phyloP scores from a whole-genome alignment of 73 alveolate species.

The Tetrahymena borealis region DNA sequence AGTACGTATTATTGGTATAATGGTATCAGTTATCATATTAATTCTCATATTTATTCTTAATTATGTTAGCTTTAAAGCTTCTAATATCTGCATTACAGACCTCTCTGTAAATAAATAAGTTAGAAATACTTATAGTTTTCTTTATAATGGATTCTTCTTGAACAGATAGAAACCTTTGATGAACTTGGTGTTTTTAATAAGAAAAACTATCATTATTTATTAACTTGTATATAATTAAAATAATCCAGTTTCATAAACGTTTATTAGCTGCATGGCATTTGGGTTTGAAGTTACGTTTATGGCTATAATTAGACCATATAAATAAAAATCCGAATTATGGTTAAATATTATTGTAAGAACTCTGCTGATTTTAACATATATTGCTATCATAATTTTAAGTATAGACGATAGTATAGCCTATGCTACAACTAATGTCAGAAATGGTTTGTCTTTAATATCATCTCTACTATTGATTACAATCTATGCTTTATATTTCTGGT shows the following conservation, averaged over 20 bases:
- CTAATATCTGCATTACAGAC: not conserved
- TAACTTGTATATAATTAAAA: not conserved
- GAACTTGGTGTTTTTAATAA: not conserved
- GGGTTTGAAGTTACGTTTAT: not conserved
- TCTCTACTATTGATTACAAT: too few species aligned
- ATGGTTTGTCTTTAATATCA: too few species aligned
- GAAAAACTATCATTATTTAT: not conserved
- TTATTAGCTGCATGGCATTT: not conserved
- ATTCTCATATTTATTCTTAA: not conserved
- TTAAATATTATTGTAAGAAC: not conserved
- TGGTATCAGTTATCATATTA: not conserved
- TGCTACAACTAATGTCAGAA: too few species aligned
- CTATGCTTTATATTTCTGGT: too few species aligned
- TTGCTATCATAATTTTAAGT: not conserved
- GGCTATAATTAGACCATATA: not conserved
- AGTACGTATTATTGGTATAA: not conserved
- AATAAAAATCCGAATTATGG: not conserved
- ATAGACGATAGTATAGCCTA: too few species aligned
- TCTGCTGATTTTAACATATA: not conserved
- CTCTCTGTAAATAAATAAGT: not conserved
- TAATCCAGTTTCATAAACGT: not conserved
- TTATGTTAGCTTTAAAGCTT: not conserved
- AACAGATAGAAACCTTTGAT: not conserved
- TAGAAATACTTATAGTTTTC: not conserved
- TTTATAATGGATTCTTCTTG: not conserved